Conservation (phyloP, 371 early-diverging fungal genomes). For the Blakeslea trispora region DNA sequence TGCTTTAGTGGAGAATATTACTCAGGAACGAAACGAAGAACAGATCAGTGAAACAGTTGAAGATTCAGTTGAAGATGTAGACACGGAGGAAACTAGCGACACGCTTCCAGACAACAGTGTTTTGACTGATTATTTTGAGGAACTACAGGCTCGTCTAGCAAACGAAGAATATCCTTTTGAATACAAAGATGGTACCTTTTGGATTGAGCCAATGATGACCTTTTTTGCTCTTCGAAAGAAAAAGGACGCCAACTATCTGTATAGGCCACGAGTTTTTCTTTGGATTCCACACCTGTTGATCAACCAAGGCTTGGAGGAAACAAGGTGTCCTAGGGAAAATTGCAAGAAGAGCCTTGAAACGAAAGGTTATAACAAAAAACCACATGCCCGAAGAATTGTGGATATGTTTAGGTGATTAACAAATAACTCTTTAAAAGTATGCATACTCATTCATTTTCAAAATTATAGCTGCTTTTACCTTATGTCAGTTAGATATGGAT, state of each 20-base stretch:
- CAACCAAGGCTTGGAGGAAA: neutral
- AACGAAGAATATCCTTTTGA: constrained; percentile 1
- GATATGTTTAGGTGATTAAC: neutral
- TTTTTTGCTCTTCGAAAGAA: constrained; percentile 1
- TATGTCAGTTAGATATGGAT: constrained; percentile 17
- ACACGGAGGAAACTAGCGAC: too few relatives aligned
- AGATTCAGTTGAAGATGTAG: too few relatives aligned
- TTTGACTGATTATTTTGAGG: too few relatives aligned
- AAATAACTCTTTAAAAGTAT: too few relatives aligned
- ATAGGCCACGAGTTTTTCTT: constrained; percentile 6
- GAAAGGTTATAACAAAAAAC: neutral
- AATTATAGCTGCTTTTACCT: constrained; percentile 17
- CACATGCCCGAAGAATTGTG: constrained; percentile 6
- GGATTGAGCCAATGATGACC: constrained; percentile 6
- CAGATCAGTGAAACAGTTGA: too few relatives aligned
- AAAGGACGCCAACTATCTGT: neutral
- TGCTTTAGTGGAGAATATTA: too few relatives aligned
- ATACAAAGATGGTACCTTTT: constrained; percentile 4
- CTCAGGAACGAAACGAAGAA: too few relatives aligned
- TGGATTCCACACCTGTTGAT: constrained; percentile 4
- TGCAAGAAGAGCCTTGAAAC: constrained; percentile 1
- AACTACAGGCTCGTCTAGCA: too few relatives aligned
- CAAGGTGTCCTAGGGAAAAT: neutral
- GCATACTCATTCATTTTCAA: neutral
- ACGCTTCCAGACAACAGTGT: too few relatives aligned